Conservation (phyloP, 768 basidiomycete genomes). For the Calocybe indica region DNA sequence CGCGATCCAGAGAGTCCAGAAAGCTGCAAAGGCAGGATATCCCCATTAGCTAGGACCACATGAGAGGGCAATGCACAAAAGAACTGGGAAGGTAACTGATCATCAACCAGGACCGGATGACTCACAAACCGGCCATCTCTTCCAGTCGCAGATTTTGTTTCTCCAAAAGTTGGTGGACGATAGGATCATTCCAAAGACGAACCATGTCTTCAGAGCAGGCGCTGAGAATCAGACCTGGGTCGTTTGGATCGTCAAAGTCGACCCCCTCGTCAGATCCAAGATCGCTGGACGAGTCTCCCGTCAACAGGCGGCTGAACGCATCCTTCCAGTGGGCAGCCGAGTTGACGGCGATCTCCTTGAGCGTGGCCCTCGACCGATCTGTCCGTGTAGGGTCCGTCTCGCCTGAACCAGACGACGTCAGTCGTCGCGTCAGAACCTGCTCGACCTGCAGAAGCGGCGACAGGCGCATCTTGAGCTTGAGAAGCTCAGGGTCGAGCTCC, state of each 20-base stretch:
- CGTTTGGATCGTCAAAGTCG: slow-evolving; percentile 44
- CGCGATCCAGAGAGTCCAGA: slow-evolving; percentile 57
- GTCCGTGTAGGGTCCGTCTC: slow-evolving; percentile 23
- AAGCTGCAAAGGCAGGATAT: slow-evolving; percentile 44
- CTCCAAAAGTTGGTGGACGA: slow-evolving; percentile 44
- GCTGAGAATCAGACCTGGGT: slow-evolving; percentile 52
- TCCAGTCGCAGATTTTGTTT: slow-evolving; percentile 53
- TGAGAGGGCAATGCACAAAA: background rate
- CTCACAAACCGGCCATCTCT: slow-evolving; percentile 71
- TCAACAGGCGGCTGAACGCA: slow-evolving; percentile 31
- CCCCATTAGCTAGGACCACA: background rate
- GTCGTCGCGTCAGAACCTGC: slow-evolving; percentile 47
- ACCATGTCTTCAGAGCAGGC: slow-evolving; percentile 62
- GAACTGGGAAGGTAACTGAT: too few relatives aligned
- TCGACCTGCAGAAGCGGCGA: slow-evolving; percentile 60
- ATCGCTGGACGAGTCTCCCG: slow-evolving; percentile 12
- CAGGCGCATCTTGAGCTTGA: slow-evolving; percentile 53
- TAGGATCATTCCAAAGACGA: slow-evolving; percentile 55
- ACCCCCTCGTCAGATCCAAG: slow-evolving; percentile 21
- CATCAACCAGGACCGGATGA: slow-evolving; percentile 6
- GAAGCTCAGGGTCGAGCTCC: slow-evolving; percentile 35
- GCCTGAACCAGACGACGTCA: slow-evolving; percentile 41
- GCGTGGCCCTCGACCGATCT: slow-evolving; percentile 14
- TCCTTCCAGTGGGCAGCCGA: slow-evolving; percentile 47
- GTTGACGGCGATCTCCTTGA: slow-evolving; percentile 48